A percentile compares a stretch with the other conserved stretches of the same genome.
Evolutionary conservation across 495 filamentous ascomycete species (phyloP).

Genomic region (Penicillium desertorum): DNA sequence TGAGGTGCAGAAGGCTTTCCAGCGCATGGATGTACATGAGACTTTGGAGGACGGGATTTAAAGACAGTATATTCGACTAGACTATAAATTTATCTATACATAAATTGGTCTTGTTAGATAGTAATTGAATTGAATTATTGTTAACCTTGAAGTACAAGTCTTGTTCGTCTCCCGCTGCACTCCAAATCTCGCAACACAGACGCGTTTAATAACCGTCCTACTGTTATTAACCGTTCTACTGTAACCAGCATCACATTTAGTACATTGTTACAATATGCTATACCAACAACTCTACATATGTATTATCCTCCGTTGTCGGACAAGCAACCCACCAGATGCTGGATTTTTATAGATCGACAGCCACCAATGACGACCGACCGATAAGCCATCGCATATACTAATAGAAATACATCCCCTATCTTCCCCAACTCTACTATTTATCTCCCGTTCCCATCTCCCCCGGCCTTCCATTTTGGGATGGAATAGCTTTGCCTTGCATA

Average conservation of each 20-base stretch:
- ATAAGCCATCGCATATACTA: slow-evolving; percentile 10
- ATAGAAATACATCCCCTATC: slow-evolving; percentile 1
- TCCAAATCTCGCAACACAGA: background rate
- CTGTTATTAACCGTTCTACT: background rate
- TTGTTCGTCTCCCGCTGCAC: background rate
- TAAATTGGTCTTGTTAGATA: no score
- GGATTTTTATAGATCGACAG: slow-evolving; percentile 7
- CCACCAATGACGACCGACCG: slow-evolving; percentile 14
- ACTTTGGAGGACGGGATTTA: slow-evolving; percentile 40
- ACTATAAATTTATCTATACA: no score
- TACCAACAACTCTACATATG: background rate
- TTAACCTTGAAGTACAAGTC: background rate
- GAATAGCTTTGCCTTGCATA: slow-evolving; percentile 7
- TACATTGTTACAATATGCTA: background rate
- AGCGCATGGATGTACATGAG: slow-evolving; percentile 67
- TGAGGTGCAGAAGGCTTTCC: slow-evolving; percentile 74
- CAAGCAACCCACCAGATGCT: background rate
- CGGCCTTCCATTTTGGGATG: slow-evolving; percentile 32
- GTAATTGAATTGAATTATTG: no score
- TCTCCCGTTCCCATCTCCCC: slow-evolving; percentile 19
- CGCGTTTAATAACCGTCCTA: no score
- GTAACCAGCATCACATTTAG: background rate
- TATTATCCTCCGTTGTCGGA: slow-evolving; percentile 14
- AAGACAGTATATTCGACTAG: background rate
- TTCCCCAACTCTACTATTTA: slow-evolving; percentile 1